phyloP scores from a whole-genome alignment of 1,284 basidiomycete species.

The Fomitopsis pinicola region DNA sequence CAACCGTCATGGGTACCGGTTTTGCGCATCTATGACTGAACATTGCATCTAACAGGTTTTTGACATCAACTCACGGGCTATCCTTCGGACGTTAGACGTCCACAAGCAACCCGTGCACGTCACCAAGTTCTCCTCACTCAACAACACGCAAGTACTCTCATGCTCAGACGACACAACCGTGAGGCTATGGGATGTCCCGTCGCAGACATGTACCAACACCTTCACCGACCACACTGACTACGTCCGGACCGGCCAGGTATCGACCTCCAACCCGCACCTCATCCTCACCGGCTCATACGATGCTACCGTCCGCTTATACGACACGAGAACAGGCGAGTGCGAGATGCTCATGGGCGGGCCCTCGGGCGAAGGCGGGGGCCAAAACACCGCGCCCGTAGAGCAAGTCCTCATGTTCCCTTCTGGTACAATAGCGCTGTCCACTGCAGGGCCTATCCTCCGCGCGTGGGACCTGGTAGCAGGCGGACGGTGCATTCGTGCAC shows the following conservation, averaged over 20 bases:
- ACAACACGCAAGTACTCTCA: conserved; percentile 83
- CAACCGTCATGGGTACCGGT: background rate
- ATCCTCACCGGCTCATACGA: conserved; percentile 96
- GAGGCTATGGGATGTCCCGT: conserved; percentile 93
- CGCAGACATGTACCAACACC: conserved; percentile 75
- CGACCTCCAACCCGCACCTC: conserved; percentile 78
- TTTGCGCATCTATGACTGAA: conserved; percentile 11
- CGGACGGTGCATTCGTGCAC: conserved; percentile 80
- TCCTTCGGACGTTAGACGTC: conserved; percentile 86
- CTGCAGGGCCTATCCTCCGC: conserved; percentile 90
- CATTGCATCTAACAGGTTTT: conserved; percentile 62
- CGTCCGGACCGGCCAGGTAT: conserved; percentile 89
- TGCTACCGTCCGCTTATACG: conserved; percentile 86
- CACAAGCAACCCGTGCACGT: conserved; percentile 97
- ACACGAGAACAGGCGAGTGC: conserved; percentile 75
- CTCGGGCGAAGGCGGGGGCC: conserved; percentile 32
- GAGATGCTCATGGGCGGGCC: conserved; percentile 78
- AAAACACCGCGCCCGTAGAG: conserved; percentile 75
- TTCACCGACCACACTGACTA: conserved; percentile 92
- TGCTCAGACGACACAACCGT: conserved; percentile 97
- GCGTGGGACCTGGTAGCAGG: conserved; percentile 96
- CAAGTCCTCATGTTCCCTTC: conserved; percentile 93
- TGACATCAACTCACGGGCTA: conserved; percentile 92
- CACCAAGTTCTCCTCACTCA: conserved; percentile 83
- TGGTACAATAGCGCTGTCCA: conserved; percentile 82